Evolutionary conservation across 257 asterid genomes (phyloP), one percentile per base, ranked within the genome.

Genomic region (Solanum habrochaites): DNA sequence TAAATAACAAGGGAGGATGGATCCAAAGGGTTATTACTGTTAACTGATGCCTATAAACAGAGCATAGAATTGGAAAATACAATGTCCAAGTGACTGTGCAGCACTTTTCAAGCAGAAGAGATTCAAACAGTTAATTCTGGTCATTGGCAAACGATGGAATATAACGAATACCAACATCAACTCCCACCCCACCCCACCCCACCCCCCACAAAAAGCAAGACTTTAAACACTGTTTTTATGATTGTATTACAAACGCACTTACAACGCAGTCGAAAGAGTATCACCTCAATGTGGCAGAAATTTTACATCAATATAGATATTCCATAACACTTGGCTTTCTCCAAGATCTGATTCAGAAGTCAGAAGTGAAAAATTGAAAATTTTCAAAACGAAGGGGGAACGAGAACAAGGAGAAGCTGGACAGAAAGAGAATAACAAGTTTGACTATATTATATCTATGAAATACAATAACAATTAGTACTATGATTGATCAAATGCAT

Each of bases 1-100:
- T 97, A 90, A 80, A 66, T 81, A 62, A 56, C 37, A 64, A 42
- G 78, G 72, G 86, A 77, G 85, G 85, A 80, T 47, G 35, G 52
- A 47, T 47, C 43, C 85, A 80, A 80, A 80, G 40, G 27, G 43
- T 47, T 80, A 80, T 80, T 80, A 47, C 18, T 27, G 67, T 80
- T 29, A 80, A 80, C 42, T 27, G 42, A 80, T 27, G 85, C 66
- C 85, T 39, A 80, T 27, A 80, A 25, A 80, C 43, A 47, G 5
- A 18, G 67, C 62, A 8, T 80, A 47, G 43, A 16, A 80, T 80
- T 42, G 32, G 67, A 47, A 27, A 80, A 80, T 47, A 47, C 43
- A 80, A 45, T 80, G 85, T 45, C 83, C 83, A 43, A 43, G 39
- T 77, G 37, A 77, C 47, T 77, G 62, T 29, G 32, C 32, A 23